Base-by-base conservation (phyloP, 306 rosid species). In the Cicer bijugum region DNA sequence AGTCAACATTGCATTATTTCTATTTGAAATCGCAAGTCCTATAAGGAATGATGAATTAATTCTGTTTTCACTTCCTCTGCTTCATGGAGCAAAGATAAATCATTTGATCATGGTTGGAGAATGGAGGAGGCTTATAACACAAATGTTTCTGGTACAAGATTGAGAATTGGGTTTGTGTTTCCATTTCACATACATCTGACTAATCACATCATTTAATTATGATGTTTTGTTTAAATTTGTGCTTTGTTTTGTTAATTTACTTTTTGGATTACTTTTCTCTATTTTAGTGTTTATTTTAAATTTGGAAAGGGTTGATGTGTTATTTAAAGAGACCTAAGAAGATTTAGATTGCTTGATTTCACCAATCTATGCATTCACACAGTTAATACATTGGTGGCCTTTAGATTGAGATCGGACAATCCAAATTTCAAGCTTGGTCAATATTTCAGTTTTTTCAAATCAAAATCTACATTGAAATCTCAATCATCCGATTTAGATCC, bases 91-190 rank as follows among this genome's bases (percentile, higher is more conserved):
- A 17, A 17, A 17, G 90, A 87, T 93, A 72, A 93, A 91, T 56
- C 66, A 91, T 45, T 79, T 91, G 82, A 93, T 93, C 84, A 8
- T 89, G 75, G 83, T 84, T 10, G 97, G 98, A 87, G 94, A 93
- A 79, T 91, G 98, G 97, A 91, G 98, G 97, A 85, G 98, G 91
- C 98, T 93, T 42, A 78, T 91, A 47, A 93, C 97, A 74, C 98
- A 97, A 67, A 91, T 93, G 96, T 93, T 93, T 93, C 98, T 93
- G 98, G 98, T 93, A 91, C 98, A 91, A 75, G 80, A 79, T 83
- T 83, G 87, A 84, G 74, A 81, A 80, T 46, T 93, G 85, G 97
- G 94, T 91, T 82, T 65, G 91, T 93, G 83, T 84, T 91, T 85
- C 86, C 78, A 69, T 92, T 90, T 91, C 47, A 74, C 74, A 48